phyloP scores from a whole-genome alignment of 2,329 filamentous ascomycete genomes.

The Hypomyces perniciosus region DNA sequence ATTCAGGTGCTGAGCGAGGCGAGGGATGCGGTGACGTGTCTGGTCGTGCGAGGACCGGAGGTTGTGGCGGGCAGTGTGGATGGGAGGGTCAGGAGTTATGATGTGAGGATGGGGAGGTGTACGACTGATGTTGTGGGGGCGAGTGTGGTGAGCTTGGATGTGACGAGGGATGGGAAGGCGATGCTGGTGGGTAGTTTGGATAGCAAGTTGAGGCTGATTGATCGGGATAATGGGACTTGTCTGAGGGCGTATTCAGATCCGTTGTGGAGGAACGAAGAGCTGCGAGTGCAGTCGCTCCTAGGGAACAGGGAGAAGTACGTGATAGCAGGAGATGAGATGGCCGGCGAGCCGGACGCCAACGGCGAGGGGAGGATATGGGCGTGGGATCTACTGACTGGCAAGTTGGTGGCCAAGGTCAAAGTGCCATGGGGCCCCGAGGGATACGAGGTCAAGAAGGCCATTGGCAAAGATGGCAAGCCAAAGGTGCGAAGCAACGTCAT shows the following conservation, averaged over 20 bases:
- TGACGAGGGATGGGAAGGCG: conserved; percentile 67
- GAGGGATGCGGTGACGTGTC: conserved; percentile 56
- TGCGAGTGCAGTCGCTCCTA: conserved; percentile 70
- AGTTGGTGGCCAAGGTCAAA: conserved; percentile 55
- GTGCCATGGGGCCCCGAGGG: conserved; percentile 52
- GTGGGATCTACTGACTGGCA: conserved; percentile 79
- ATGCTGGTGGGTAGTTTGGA: conserved; percentile 72
- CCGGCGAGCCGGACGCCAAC: conserved; percentile 18
- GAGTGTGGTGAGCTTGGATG: conserved; percentile 67
- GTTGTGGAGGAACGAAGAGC: conserved; percentile 56
- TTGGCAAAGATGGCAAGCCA: conserved; percentile 55
- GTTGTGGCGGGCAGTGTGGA: conserved; percentile 78
- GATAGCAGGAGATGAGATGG: conserved; percentile 70
- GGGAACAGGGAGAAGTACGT: conserved; percentile 73
- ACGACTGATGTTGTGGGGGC: conserved; percentile 65
- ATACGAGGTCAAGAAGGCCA: conserved; percentile 39
- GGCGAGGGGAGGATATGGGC: conserved; percentile 61
- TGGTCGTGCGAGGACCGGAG: conserved; percentile 45
- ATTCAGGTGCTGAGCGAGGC: conserved; percentile 70
- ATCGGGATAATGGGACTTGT: conserved; percentile 66
- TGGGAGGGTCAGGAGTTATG: conserved; percentile 74
- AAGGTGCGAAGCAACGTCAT: conserved; percentile 55
- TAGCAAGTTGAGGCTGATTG: conserved; percentile 71
- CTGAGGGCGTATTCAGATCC: conserved; percentile 63
- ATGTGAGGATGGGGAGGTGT: conserved; percentile 68